phyloP scores from a whole-genome alignment of 257 asterid species.

The Voacanga thouarsii region DNA sequence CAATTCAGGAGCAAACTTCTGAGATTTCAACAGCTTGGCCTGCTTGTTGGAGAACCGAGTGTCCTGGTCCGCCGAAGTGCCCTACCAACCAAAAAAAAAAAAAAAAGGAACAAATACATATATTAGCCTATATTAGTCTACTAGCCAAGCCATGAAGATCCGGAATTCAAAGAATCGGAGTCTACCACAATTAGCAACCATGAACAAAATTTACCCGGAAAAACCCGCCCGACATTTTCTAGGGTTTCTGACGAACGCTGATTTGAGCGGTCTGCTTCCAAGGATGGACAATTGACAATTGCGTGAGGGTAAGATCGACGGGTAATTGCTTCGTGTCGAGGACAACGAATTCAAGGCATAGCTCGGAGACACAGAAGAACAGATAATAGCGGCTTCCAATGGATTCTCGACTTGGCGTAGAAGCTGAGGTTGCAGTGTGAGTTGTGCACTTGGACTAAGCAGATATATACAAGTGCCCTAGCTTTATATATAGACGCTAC shows the following conservation, averaged over 20 bases:
- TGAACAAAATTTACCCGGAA: slow-evolving; percentile 54
- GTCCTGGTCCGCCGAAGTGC: slow-evolving; percentile 98
- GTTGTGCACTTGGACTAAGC: neutral
- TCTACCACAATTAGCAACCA: neutral
- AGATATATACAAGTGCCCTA: slow-evolving; percentile 1
- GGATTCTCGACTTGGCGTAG: neutral
- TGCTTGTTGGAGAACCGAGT: slow-evolving; percentile 99
- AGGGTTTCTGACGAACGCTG: slow-evolving; percentile 46
- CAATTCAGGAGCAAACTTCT: slow-evolving; percentile 94
- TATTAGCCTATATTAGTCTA: neutral
- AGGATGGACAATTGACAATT: neutral
- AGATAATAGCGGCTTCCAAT: neutral
- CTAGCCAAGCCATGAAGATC: neutral
- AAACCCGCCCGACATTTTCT: slow-evolving; percentile 90
- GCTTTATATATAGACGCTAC: neutral
- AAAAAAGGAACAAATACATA: neutral
- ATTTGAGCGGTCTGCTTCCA: neutral
- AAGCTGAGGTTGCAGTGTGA: neutral
- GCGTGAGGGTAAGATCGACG: neutral
- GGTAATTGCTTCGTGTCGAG: neutral
- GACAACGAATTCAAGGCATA: neutral
- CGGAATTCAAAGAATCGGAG: neutral
- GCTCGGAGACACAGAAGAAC: neutral
- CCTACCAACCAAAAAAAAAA: slow-evolving; percentile 51
- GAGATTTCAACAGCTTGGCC: slow-evolving; percentile 88